phyloP scores from a whole-genome alignment of 495 filamentous ascomycete genomes.

The Chaetomidium leptoderma region DNA sequence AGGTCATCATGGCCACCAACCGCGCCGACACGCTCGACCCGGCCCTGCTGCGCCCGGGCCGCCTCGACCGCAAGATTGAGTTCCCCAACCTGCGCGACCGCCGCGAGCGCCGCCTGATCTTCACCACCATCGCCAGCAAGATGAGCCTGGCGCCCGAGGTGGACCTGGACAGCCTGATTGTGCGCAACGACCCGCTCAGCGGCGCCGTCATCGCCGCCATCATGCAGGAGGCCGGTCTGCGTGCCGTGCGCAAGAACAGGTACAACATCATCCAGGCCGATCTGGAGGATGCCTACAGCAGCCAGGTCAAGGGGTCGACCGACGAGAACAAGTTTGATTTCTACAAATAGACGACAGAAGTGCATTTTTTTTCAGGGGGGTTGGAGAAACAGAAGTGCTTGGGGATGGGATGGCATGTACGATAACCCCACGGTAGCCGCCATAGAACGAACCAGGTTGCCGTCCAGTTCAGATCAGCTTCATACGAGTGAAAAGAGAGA shows the following conservation, averaged over 20 bases:
- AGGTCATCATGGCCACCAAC: constrained; percentile 99
- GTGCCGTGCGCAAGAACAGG: constrained; percentile 94
- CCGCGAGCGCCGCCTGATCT: constrained; percentile 90
- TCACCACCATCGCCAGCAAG: constrained; percentile 89
- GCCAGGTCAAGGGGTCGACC: constrained; percentile 84
- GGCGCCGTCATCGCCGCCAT: constrained; percentile 97
- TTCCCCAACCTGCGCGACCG: constrained; percentile 89
- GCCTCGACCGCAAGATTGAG: constrained; percentile 96
- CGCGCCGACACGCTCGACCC: constrained; percentile 95
- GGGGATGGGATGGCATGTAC: constrained; percentile 3
- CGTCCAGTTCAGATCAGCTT: not conserved
- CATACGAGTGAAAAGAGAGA: not conserved
- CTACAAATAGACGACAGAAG: constrained; percentile 45
- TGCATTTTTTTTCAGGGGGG: no score
- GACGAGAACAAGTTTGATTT: constrained; percentile 78
- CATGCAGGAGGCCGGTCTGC: constrained; percentile 96
- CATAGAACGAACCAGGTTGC: constrained; percentile 11
- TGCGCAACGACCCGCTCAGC: constrained; percentile 90
- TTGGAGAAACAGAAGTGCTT: not conserved
- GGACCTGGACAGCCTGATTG: constrained; percentile 90
- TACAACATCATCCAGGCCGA: constrained; percentile 98
- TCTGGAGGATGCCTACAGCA: constrained; percentile 90
- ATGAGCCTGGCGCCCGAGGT: constrained; percentile 97
- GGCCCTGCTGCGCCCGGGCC: constrained; percentile 86
- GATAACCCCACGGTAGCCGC: constrained; percentile 5